Base-by-base conservation (phyloP, 306 rosid genomes). In the Arachis stenosperma region DNA sequence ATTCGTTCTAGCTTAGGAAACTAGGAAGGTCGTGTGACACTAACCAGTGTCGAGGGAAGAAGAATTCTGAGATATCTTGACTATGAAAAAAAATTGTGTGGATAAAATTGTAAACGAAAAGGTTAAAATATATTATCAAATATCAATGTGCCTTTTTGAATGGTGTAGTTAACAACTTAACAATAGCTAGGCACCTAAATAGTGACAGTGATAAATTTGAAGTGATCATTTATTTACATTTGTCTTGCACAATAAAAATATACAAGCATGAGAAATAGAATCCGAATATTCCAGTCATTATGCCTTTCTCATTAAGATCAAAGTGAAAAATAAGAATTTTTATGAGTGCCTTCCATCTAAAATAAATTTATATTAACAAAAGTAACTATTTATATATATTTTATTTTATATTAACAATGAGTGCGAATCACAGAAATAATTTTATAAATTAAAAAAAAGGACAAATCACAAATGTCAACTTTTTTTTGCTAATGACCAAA, bases 1-100 rank as follows among this genome's bases (percentile, higher is more conserved):
- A 83, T 75, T 70, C 73, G 59, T 53, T 78, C 50, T 67, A 41
- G 63, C 71, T 22, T 15, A 50, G 13, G 7, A 50, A 63, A 57
- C 13, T 15, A 50, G 13, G 9, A 50, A 63, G 48, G 37, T 56
- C 68, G 58, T 2, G 3, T 7, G 53, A 42, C 64, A 65, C 30
- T 78, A 10, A 42, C 8, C 42, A 10, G 5, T 48, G 33, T 41
- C 0, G 56, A 64, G 41, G 22, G 8, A 71, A 41, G 54, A 61
- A 73, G 27, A 63, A 5, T 27, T 7, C 6, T 43, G 56, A 5
- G 39, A 64, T 51, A 22, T 53, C 56, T 53, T 42, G 37, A 7
- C 61, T 33, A 33, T 33, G 37, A 46, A 6, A 2, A 41, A 72
- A 37, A 50, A 15, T 15, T 36, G 46, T 58, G 41, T 36, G 70